A percentile compares a stretch with the other conserved stretches of the same genome.
Evolutionary conservation across 257 asterid species (phyloP).

Genomic region (Asclepias syriaca): DNA sequence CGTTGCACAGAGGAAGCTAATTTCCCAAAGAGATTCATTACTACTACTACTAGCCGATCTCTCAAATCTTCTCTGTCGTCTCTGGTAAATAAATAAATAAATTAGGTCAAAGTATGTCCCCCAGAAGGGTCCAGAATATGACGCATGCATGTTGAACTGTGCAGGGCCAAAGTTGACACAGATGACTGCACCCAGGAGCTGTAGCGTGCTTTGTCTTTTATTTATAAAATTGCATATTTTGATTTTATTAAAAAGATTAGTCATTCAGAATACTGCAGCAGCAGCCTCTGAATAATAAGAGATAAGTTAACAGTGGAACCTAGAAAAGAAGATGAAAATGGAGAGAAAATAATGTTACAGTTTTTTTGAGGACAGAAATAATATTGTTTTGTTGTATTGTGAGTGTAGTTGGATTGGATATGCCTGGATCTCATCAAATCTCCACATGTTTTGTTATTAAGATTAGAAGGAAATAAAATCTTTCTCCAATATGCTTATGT

Average conservation of each 20-base stretch:
- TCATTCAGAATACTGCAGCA: background rate
- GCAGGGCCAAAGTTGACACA: background rate
- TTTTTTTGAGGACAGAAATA: background rate
- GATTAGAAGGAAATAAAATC: background rate
- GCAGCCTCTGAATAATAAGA: background rate
- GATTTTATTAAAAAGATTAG: no score
- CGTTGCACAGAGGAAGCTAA: no score
- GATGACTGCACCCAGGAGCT: background rate
- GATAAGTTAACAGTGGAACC: background rate
- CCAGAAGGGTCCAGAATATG: background rate
- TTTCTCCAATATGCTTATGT: conserved; percentile 1
- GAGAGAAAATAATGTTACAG: no score
- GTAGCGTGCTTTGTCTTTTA: no score
- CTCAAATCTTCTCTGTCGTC: no score
- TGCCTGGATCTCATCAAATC: conserved; percentile 16
- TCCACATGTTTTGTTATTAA: background rate
- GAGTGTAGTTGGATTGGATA: background rate
- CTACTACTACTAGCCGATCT: no score
- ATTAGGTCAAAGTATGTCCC: background rate
- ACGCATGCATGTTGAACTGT: background rate
- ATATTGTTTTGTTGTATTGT: no score
- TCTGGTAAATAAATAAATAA: no score
- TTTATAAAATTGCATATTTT: no score
- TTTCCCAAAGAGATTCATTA: no score
- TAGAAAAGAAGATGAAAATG: background rate